Conservation (phyloP, 129 eudicot species). For the Ambrosia trifida region DNA sequence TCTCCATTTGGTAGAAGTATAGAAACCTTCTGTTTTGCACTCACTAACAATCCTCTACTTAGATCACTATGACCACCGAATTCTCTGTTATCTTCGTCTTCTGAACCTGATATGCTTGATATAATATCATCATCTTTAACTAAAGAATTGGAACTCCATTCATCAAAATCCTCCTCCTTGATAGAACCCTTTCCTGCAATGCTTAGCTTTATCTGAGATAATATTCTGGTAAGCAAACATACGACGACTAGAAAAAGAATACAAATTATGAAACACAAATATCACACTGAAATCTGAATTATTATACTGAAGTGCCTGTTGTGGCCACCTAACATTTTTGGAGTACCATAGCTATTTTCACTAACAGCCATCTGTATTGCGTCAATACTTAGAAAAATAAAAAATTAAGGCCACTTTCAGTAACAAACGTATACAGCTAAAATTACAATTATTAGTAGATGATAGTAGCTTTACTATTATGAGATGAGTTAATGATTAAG, state of each 20-base stretch:
- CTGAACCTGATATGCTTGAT: slow-evolving; percentile 84
- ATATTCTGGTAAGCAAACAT: slow-evolving; percentile 12
- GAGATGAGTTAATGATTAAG: not conserved
- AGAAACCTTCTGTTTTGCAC: slow-evolving; percentile 46
- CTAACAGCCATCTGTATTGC: not conserved
- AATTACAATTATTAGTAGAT: not conserved
- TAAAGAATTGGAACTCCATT: slow-evolving; percentile 51
- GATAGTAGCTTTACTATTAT: not conserved
- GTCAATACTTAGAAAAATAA: not conserved
- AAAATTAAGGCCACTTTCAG: not conserved
- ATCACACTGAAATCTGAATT: not conserved
- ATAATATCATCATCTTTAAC: slow-evolving; percentile 53
- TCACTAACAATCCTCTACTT: slow-evolving; percentile 32
- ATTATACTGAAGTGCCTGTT: not conserved
- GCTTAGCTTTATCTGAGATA: slow-evolving; percentile 71
- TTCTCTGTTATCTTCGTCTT: slow-evolving; percentile 56
- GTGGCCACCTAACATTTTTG: not conserved
- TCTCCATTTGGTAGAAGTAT: slow-evolving; percentile 59
- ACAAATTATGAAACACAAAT: not conserved
- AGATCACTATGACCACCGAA: slow-evolving; percentile 19
- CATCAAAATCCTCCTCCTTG: slow-evolving; percentile 78
- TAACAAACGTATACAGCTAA: not conserved
- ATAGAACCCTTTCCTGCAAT: slow-evolving; percentile 66
- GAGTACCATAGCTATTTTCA: not conserved
- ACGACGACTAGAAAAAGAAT: slow-evolving; percentile 10